These are phyloP conservation scores for Aspergillus spinulosporus DNA, from an alignment of 2,329 filamentous ascomycete species.

Conservation along the genomic window DNA sequence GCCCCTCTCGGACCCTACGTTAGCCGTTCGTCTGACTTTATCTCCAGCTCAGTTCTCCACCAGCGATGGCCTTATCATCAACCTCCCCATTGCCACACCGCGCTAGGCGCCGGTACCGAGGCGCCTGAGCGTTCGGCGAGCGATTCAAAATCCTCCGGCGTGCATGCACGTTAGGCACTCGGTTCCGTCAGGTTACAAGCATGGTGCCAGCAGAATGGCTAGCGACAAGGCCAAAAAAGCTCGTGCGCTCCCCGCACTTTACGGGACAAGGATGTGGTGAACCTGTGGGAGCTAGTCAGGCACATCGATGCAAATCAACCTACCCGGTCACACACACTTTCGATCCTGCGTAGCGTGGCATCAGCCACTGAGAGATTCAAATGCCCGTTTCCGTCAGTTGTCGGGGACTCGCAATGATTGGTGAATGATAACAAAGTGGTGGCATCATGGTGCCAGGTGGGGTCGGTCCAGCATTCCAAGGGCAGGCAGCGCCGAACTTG, in stretches of 20 bases:
- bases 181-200: neutral
- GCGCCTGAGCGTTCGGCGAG: constrained; percentile 1
- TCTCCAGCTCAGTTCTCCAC: constrained; percentile 24
- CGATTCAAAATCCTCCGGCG: constrained; percentile 8
- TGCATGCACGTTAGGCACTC: constrained; percentile 10
- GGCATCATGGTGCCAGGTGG: constrained; percentile 6
- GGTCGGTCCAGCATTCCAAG: constrained; percentile 4
- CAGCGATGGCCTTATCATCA: constrained; percentile 42
- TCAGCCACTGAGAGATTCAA: constrained; percentile 16
- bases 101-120: constrained; percentile 31
- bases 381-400: constrained; percentile 3
- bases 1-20: constrained; percentile 17
- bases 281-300: constrained; percentile 20
- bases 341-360: constrained; percentile 15
- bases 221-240: constrained; percentile 7
- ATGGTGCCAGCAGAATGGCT: neutral
- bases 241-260: constrained; percentile 14
- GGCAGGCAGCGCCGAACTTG: neutral
- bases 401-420: constrained; percentile 1
- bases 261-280: constrained; percentile 15
- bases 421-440: constrained; percentile 13
- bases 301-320: constrained; percentile 17
- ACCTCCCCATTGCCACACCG: constrained; percentile 24
- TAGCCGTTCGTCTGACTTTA: constrained; percentile 26
- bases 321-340: constrained; percentile 8